These are phyloP conservation scores for Chaetomiaceae sp. DNA, from an alignment of 2,329 filamentous ascomycete species.

Conservation along the genomic window DNA sequence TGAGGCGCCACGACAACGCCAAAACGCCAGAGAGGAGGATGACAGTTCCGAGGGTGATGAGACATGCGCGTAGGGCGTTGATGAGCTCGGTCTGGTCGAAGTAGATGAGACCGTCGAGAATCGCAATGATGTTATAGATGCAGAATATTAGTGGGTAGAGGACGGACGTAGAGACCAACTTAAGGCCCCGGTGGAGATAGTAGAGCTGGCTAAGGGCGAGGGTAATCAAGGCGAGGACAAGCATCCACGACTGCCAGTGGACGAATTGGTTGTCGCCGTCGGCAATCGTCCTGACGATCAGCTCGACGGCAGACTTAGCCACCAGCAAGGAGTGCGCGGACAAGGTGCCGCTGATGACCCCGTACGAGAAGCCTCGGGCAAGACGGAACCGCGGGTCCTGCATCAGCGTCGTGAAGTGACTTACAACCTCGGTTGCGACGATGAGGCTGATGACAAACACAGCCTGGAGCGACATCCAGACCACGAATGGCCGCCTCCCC, in stretches of 20 bases:
- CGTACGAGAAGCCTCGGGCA: constrained; percentile 79
- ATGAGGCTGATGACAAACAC: constrained; percentile 68
- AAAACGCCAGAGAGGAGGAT: constrained; percentile 85
- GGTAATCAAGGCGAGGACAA: constrained; percentile 73
- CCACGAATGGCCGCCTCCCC: constrained; percentile 67
- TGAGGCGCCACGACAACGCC: constrained; percentile 88
- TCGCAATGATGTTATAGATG: constrained; percentile 98
- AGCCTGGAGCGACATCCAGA: constrained; percentile 83
- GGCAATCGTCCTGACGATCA: constrained; percentile 79
- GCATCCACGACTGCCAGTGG: constrained; percentile 91
- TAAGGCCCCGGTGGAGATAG: constrained; percentile 89
- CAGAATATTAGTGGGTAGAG: constrained; percentile 97
- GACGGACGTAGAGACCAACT: constrained; percentile 90
- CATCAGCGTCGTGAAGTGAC: constrained; percentile 48
- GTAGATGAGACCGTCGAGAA: constrained; percentile 94
- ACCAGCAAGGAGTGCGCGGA: constrained; percentile 91
- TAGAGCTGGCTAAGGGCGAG: constrained; percentile 89
- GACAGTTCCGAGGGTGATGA: constrained; percentile 81
- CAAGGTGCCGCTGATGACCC: constrained; percentile 83
- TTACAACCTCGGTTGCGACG: constrained; percentile 54
- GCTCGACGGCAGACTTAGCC: constrained; percentile 93
- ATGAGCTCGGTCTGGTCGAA: constrained; percentile 85
- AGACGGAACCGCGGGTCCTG: constrained; percentile 67
- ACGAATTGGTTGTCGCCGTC: constrained; percentile 91
- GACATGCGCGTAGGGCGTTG: constrained; percentile 66